Evolutionary conservation across 306 rosid genomes (phyloP).

Genomic region (Datisca glomerata): DNA sequence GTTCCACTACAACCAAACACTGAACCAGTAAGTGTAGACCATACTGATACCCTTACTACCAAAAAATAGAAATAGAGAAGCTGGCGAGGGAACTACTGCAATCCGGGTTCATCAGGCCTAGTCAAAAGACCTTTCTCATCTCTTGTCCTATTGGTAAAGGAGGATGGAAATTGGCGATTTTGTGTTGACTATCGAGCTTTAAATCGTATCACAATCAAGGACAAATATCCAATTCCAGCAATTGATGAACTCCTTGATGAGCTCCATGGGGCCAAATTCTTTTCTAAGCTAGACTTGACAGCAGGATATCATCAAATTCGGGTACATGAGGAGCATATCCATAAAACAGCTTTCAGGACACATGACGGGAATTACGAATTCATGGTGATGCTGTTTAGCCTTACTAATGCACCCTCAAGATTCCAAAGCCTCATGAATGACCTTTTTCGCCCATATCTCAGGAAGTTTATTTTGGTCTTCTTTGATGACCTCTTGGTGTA

Average conservation of each 20-base stretch:
- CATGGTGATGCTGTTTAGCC: too few species aligned
- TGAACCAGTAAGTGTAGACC: background rate
- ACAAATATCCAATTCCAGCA: background rate
- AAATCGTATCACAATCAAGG: background rate
- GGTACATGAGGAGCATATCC: background rate
- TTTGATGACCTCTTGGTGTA: background rate
- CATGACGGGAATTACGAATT: too few species aligned
- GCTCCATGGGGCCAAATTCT: too few species aligned
- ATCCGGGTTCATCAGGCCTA: background rate
- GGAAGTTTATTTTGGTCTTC: background rate
- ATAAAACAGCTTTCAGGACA: constrained; percentile 2
- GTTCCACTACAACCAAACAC: background rate
- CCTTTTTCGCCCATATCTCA: background rate
- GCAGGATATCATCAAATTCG: background rate
- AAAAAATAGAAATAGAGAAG: background rate
- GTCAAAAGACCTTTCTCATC: background rate
- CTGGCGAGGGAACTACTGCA: background rate
- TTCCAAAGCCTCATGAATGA: constrained; percentile 1
- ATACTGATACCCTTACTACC: background rate
- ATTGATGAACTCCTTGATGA: background rate
- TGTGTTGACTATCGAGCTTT: too few species aligned
- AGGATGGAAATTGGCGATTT: background rate
- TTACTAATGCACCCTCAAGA: background rate
- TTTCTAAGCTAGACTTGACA: background rate
- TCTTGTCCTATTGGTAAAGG: background rate